phyloP scores from a whole-genome alignment of 2,329 filamentous ascomycete species.

The Orbilia blumenaviensis region DNA sequence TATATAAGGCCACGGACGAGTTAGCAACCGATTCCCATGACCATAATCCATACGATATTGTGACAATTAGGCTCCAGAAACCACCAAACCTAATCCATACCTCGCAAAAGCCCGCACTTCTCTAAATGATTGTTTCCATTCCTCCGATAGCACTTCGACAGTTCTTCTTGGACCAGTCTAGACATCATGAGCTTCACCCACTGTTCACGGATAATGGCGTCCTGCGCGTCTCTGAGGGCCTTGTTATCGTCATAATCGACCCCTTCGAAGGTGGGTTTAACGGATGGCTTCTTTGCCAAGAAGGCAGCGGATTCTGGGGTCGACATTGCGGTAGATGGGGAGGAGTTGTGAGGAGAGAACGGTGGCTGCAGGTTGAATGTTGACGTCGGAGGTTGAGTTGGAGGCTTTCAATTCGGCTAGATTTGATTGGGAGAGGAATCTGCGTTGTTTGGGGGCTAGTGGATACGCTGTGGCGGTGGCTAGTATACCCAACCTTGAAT shows the following conservation, averaged over 20 bases:
- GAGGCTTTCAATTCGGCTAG: slow-evolving; percentile 34
- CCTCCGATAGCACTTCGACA: slow-evolving; percentile 84
- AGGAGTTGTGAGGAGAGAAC: slow-evolving; percentile 7
- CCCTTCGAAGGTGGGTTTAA: slow-evolving; percentile 83
- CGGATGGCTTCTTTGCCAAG: slow-evolving; percentile 82
- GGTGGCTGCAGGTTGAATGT: slow-evolving; percentile 10
- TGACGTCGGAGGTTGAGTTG: slow-evolving; percentile 53
- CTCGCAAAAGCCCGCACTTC: slow-evolving; percentile 83
- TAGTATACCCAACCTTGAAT: background rate
- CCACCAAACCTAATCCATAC: slow-evolving; percentile 65
- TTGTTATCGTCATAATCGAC: slow-evolving; percentile 86
- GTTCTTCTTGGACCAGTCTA: slow-evolving; percentile 79
- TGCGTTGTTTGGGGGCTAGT: slow-evolving; percentile 24
- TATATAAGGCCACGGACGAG: slow-evolving; percentile 60
- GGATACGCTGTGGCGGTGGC: slow-evolving; percentile 33
- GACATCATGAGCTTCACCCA: slow-evolving; percentile 93
- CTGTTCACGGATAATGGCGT: slow-evolving; percentile 83
- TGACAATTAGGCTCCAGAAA: background rate
- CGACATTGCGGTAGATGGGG: slow-evolving; percentile 69
- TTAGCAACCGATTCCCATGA: background rate
- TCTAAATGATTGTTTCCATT: slow-evolving; percentile 89
- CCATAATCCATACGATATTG: background rate
- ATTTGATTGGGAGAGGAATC: slow-evolving; percentile 41
- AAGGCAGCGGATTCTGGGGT: slow-evolving; percentile 84
- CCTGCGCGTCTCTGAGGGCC: slow-evolving; percentile 81